Evolutionary conservation across 208 protist genomes (phyloP).

Genomic region (Trypanosoma theileri): DNA sequence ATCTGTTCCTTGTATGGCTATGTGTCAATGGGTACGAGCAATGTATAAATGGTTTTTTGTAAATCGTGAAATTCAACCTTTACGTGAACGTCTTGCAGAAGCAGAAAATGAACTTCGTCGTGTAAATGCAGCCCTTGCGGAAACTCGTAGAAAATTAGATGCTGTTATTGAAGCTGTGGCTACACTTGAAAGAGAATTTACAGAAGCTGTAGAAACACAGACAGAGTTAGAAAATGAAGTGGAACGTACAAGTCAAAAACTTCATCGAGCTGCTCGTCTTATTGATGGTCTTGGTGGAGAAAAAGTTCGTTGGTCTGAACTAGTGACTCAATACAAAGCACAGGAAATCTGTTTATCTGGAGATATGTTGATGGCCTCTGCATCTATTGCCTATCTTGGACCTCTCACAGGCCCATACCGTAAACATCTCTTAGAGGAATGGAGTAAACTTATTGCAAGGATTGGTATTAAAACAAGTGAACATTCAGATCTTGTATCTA

Average conservation of each 20-base stretch:
- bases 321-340: slow-evolving; percentile 88
- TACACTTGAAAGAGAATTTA: slow-evolving; percentile 93
- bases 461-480: slow-evolving; percentile 63
- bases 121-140: slow-evolving; percentile 87
- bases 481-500: slow-evolving; percentile 80
- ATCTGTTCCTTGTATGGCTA: slow-evolving; percentile 96
- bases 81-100: slow-evolving; percentile 79
- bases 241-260: slow-evolving; percentile 92
- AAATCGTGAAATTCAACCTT: slow-evolving; percentile 93
- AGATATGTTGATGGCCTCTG: slow-evolving; percentile 95
- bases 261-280: slow-evolving; percentile 94
- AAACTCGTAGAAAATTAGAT: slow-evolving; percentile 89
- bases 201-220: slow-evolving; percentile 92
- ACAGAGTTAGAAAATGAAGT: slow-evolving; percentile 92
- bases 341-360: slow-evolving; percentile 89
- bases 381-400: slow-evolving; percentile 95
- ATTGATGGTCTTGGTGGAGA: slow-evolving; percentile 97
- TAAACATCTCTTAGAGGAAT: slow-evolving; percentile 73
- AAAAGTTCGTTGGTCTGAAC: slow-evolving; percentile 90
- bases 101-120: slow-evolving; percentile 91
- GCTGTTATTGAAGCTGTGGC: slow-evolving; percentile 93
- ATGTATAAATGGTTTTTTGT: slow-evolving; percentile 98
- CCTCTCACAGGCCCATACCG: slow-evolving; percentile 95
- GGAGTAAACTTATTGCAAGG: slow-evolving; percentile 73
- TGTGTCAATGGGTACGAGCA: slow-evolving; percentile 97